Base-by-base conservation (phyloP, 2,329 filamentous ascomycete species). In the Cordyceps militaris region DNA sequence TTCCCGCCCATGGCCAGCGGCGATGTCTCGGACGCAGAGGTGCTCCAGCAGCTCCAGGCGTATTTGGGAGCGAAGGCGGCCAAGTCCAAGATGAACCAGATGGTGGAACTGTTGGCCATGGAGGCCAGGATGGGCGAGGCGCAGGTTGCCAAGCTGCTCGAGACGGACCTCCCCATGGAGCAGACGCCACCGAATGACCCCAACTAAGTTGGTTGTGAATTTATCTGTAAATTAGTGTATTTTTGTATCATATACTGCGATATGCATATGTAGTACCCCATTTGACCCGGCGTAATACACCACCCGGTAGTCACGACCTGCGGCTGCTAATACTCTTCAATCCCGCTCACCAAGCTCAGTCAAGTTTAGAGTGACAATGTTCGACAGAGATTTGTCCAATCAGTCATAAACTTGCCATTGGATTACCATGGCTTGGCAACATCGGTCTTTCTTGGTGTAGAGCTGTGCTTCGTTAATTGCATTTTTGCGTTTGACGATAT, bases 1-100 rank as follows among this genome's bases (percentile, higher is more conserved):
- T 85, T 85, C 63, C 83, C 83, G 30, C 79, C 77, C 2, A 63
- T 66, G 2, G 62, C 66, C 0, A 66, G 65, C 10, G 59, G 64
- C 16, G 62, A 67, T 6, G 36, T 66, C 13, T 60, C 66, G 1
- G 65, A 69, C 7, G 56, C 57, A 3, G 63, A 69, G 32, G 56
- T 65, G 2, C 36, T 61, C 42, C 49, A 63, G 47, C 59, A 62
- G n/a, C 34, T 66, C 40, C 52, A 59, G 14, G 23, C 49, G 11
- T 44, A 59, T n/a, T 24, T 65, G 36, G 53, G 56, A 19, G 49
- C 58, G 13, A 66, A 64, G 57, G 63, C 61, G 1, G 67, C 69
- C 14, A 63, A 66, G 43, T 69, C 69, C 13, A 63, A 67, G 43
- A 59, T 70, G 58, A 68, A 65, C 13, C 65, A 66, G 24, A 58